Base-by-base conservation (phyloP, 116 monocot genomes). In the Zostera marina region DNA sequence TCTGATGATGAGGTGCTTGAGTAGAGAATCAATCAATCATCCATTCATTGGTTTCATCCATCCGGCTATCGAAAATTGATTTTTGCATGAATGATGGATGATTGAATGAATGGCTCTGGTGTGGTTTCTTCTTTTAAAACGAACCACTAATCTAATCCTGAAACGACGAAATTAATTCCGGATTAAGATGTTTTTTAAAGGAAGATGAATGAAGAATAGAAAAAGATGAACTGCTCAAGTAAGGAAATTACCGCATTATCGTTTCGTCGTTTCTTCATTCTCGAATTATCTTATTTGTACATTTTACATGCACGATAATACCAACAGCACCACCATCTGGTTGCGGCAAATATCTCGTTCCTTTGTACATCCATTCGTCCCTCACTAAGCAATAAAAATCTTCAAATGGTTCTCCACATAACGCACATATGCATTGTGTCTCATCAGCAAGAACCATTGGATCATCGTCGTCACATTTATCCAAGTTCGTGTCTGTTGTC, bases 341-440 rank as follows among this genome's bases (percentile, higher is more conserved):
- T 60, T 39, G 54, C 11, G 19, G 45, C 70, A 78, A 56, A 71
- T 82, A 82, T 6, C 73, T 60, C 7, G 82, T 70, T 21, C 79
- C 82, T 46, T 58, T 82, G 56, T 88, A 88, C 88, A 88, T 79
- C 88, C 88, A 88, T 52, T 79, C 75, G 65, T 79, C 82, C 55
- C 62, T 73, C 32, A 53, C 65, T 42, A 65, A 57, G 41, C 67
- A 74, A 68, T 79, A 88, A 24, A 77, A 62, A 49, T 88, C 88
- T 54, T 79, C 82, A 68, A 88, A 88, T 44, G 82, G 75, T 52
- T 88, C 88, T 16, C 88, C 88, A 66, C 88, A 88, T 3, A 88
- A 55, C 25, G 68, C 77, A 65, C 88, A 88, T 52, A 82, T 68
- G 40, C 72, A 51, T 56, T 88, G 88, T 7, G 62, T 77, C 72